Conservation (phyloP, 2,329 filamentous ascomycete species). For the Paecilomyces variotii region DNA sequence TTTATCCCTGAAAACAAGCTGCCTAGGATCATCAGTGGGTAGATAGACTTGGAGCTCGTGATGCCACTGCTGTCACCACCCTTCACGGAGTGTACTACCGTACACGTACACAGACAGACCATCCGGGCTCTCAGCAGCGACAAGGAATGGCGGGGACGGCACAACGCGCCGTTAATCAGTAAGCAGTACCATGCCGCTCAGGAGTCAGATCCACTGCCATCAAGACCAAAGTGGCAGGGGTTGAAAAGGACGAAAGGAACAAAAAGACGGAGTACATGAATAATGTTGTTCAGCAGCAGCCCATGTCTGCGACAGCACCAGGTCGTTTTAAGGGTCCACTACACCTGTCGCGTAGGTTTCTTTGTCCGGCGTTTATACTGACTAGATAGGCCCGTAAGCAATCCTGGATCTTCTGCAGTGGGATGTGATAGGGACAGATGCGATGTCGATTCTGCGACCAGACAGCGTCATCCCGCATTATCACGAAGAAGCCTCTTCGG, state of each 20-base stretch:
- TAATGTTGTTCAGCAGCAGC: not conserved
- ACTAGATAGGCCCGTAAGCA: not conserved
- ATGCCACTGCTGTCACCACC: not conserved
- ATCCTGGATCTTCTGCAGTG: not conserved
- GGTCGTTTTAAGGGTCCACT: not conserved
- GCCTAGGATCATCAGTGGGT: not conserved
- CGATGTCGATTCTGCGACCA: not conserved
- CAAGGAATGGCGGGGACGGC: not conserved
- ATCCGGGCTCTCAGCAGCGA: not conserved
- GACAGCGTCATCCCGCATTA: not conserved
- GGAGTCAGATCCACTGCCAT: not conserved
- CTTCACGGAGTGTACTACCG: not conserved
- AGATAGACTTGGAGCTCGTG: not conserved
- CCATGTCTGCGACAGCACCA: not conserved
- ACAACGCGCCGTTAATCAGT: not conserved
- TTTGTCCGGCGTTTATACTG: not conserved
- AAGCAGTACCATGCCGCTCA: not conserved
- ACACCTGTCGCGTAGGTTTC: not conserved
- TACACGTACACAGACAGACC: not conserved
- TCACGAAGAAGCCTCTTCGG: not conserved
- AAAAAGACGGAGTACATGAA: not conserved
- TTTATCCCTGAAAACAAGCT: not conserved
- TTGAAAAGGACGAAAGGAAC: not conserved
- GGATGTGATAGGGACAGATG: not conserved
- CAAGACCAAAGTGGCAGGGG: not conserved